phyloP scores from a whole-genome alignment of 768 basidiomycete genomes.

The Trametopsis cervina region DNA sequence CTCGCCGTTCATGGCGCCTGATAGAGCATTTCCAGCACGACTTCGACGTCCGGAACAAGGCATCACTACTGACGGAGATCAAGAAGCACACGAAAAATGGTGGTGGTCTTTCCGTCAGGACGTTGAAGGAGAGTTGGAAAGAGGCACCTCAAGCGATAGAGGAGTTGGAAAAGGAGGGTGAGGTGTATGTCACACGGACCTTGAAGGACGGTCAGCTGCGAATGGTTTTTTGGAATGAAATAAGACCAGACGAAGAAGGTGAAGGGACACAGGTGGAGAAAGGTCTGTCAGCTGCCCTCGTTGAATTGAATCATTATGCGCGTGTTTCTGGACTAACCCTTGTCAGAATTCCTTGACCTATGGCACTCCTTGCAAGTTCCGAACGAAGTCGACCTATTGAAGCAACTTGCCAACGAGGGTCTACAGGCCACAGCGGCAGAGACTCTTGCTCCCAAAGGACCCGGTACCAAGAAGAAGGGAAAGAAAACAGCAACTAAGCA shows the following conservation, averaged over 20 bases:
- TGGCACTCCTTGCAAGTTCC: constrained; percentile 86
- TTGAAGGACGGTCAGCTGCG: constrained; percentile 75
- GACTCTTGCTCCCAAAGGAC: constrained; percentile 44
- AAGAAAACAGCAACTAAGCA: constrained; percentile 68
- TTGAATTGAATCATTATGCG: not conserved
- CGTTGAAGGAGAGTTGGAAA: constrained; percentile 88
- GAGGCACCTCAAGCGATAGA: constrained; percentile 79
- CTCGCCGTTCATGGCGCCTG: constrained; percentile 1
- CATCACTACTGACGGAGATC: constrained; percentile 76
- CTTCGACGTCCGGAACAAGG: constrained; percentile 79
- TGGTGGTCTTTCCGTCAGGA: constrained; percentile 77
- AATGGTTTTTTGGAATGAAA: constrained; percentile 89
- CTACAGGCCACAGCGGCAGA: constrained; percentile 73
- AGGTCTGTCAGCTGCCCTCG: constrained; percentile 38
- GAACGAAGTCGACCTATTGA: constrained; percentile 76
- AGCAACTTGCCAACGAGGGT: constrained; percentile 75
- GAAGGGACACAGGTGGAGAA: constrained; percentile 74
- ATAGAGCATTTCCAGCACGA: constrained; percentile 54
- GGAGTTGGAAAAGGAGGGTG: constrained; percentile 84
- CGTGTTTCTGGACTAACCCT: not conserved
- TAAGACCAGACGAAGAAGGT: constrained; percentile 66
- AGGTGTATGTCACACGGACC: constrained; percentile 82
- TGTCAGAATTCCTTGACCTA: constrained; percentile 74
- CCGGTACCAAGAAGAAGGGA: constrained; percentile 71
- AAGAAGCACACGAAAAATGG: constrained; percentile 80